These are phyloP conservation scores for Diatrype stigma DNA, from an alignment of 2,329 filamentous ascomycete genomes.

Conservation along the genomic window DNA sequence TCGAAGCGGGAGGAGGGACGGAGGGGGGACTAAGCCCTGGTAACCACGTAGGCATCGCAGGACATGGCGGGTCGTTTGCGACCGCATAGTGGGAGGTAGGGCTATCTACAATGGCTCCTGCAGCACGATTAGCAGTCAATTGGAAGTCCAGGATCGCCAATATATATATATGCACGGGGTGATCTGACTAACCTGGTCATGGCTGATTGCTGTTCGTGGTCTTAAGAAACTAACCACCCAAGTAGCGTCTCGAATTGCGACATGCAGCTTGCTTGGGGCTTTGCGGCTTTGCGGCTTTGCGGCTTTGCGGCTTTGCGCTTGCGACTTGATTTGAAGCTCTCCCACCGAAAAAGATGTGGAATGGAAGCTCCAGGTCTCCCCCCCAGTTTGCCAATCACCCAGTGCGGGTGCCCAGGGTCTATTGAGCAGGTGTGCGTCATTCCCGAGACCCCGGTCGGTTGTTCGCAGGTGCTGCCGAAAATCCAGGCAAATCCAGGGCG, in stretches of 20 bases:
- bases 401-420: no score
- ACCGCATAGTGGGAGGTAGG: conserved; percentile 28
- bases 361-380: no score
- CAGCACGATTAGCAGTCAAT: conserved; percentile 17
- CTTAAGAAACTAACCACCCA: no score
- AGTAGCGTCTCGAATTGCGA: conserved; percentile 1
- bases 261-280: not conserved
- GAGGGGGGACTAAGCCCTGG: conserved; percentile 15
- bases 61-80: conserved; percentile 32
- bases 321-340: conserved; percentile 7
- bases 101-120: conserved; percentile 23
- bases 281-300: not conserved
- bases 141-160: not conserved
- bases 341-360: conserved; percentile 9
- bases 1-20: conserved; percentile 10
- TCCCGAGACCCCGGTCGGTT: not conserved
- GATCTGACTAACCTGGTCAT: conserved; percentile 24
- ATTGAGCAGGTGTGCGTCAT: not conserved
- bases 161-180: not conserved
- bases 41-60: conserved; percentile 33
- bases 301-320: not conserved
- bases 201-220: conserved; percentile 15
- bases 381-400: no score
- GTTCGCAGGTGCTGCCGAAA: not conserved
- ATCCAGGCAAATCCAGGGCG: no score